Base-by-base conservation (phyloP, 2,329 filamentous ascomycete species). In the Alternaria brassicicola region DNA sequence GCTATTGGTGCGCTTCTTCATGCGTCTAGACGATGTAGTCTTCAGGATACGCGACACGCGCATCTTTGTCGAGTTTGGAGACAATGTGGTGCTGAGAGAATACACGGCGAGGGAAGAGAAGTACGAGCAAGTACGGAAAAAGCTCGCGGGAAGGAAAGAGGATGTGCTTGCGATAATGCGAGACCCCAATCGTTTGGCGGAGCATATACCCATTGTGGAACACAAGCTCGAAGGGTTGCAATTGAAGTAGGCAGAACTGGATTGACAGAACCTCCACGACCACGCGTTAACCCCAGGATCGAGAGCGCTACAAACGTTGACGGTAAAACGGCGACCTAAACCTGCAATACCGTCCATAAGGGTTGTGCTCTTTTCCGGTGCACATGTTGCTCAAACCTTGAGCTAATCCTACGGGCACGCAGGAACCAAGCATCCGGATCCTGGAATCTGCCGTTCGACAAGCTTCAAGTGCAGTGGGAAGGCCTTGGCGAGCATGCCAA, bases 11-110 rank as follows among this genome's bases (percentile, higher is more conserved):
- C 85, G 95, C 23, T 89, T 97, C 74, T 99, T 97, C 78, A 91
- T 99, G 89, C 85, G 95, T 57, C 82, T 99, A 36, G 95, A 99
- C 72, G 90, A 92, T 70, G 95, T 99, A 43, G 73, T 99, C 41
- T 86, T 97, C 57, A 85, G 95, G 56, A 86, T 99, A 56, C 85
- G 94, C 54, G 95, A 99, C 74, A 98, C 94, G 1, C 84, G 95
- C 62, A 83, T 99, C 31, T 99, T 96, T 76, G 86, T 97, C 55
- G 95, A 99, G 75, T 97, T 98, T 75, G 86, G 83, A 39, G 88
- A 84, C 17, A 86, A 89, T 49, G 86, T 91, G 72, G 89, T 98
- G 28, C 89, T 96, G 28, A 84, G 94, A 62, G 94, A 99, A 79
- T 97, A 97, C 72, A 91, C 91, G 19, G 89, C 89, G n/a, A 89